Evolutionary conservation across 2,329 filamentous ascomycete species (phyloP).

Genomic region (Podosphaera xanthii): DNA sequence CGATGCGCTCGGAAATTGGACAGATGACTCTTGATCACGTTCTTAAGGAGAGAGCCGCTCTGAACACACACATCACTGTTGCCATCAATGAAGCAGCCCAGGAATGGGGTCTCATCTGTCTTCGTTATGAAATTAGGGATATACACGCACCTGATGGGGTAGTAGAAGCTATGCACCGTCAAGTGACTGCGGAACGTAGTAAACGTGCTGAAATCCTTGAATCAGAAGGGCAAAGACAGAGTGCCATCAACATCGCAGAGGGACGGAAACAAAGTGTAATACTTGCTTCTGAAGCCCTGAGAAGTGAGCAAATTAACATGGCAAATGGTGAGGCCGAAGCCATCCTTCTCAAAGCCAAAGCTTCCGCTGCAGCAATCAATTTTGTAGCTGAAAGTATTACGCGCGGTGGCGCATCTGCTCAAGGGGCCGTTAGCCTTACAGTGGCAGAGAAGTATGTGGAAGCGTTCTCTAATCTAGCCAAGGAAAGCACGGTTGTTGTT

Average conservation of each 20-base stretch:
- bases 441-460: conserved; percentile 98
- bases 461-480: conserved; percentile 76
- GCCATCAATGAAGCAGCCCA: conserved; percentile 96
- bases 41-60: conserved; percentile 81
- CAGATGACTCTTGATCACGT: conserved; percentile 93
- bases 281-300: conserved; percentile 76
- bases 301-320: conserved; percentile 78
- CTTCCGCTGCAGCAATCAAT: conserved; percentile 74
- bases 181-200: conserved; percentile 89
- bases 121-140: conserved; percentile 94
- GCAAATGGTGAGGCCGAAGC: conserved; percentile 87
- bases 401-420: conserved; percentile 50
- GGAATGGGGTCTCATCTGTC: conserved; percentile 87
- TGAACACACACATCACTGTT: conserved; percentile 96
- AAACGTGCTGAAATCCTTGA: conserved; percentile 97
- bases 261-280: conserved; percentile 95
- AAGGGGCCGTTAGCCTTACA: conserved; percentile 62
- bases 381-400: conserved; percentile 58
- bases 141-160: conserved; percentile 89
- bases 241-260: conserved; percentile 96
- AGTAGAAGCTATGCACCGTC: conserved; percentile 92
- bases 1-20: conserved; percentile 96
- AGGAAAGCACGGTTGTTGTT: conserved; percentile 85
- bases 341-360: conserved; percentile 63
- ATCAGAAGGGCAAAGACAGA: conserved; percentile 88